phyloP scores from a whole-genome alignment of 2,329 filamentous ascomycete genomes.

The Penicillium sp. region DNA sequence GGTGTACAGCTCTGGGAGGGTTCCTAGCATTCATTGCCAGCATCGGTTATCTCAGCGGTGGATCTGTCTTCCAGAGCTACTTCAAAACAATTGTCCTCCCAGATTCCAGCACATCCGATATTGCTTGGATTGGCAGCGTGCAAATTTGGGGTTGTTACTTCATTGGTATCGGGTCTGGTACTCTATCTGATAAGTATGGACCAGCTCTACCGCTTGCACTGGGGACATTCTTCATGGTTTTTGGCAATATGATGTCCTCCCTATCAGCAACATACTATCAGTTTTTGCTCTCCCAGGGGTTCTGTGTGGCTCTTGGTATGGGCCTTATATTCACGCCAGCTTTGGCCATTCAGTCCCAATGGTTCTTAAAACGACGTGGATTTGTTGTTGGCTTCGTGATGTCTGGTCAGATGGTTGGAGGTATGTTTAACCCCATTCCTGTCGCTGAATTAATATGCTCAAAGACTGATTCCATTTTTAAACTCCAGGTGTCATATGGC shows the following conservation, averaged over 20 bases:
- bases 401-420: background rate
- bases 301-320: background rate
- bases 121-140: background rate
- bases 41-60: background rate
- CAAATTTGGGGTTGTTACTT: background rate
- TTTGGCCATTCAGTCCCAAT: background rate
- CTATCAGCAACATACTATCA: background rate
- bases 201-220: background rate
- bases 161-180: background rate
- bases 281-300: background rate
- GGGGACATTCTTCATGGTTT: background rate
- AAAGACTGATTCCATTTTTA: background rate
- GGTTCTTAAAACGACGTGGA: background rate
- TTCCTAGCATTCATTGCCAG: background rate
- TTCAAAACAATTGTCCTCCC: background rate
- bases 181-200: background rate
- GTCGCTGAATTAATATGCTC: background rate
- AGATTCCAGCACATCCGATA: background rate
- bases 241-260: background rate
- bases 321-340: background rate
- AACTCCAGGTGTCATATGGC: background rate
- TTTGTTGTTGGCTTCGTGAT: background rate
- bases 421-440: background rate
- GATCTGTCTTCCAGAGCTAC: background rate
- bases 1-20: background rate